Evolutionary conservation across 2,329 filamentous ascomycete species (phyloP).

Genomic region (Aschersonia sp.): DNA sequence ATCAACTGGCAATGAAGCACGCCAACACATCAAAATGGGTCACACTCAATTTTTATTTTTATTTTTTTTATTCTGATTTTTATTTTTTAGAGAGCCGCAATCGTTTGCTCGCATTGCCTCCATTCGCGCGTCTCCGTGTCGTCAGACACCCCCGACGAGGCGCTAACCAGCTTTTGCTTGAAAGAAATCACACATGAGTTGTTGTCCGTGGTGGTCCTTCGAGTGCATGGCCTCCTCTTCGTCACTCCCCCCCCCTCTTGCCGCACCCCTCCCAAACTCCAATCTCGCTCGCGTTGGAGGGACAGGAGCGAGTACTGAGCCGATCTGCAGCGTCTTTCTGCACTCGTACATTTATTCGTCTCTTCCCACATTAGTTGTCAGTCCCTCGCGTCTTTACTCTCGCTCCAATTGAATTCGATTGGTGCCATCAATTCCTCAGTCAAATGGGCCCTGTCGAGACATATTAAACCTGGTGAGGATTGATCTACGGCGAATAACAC

Average conservation of each 20-base stretch:
- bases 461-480: too few relatives aligned
- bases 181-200: constrained; percentile 41
- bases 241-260: constrained; percentile 1
- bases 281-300: background rate
- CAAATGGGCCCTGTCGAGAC: too few relatives aligned
- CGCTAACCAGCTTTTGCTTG: constrained; percentile 19
- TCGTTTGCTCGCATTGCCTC: constrained; percentile 41
- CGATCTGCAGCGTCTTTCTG: background rate
- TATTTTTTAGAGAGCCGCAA: constrained; percentile 46
- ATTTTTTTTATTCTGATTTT: background rate
- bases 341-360: constrained; percentile 3
- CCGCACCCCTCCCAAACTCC: background rate
- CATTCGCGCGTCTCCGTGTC: constrained; percentile 19
- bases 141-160: constrained; percentile 33
- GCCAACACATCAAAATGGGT: constrained; percentile 84
- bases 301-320: background rate
- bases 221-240: background rate
- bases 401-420: constrained; percentile 22
- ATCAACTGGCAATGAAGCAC: constrained; percentile 71
- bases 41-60: constrained; percentile 28
- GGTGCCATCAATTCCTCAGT: constrained; percentile 36
- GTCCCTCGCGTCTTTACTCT: constrained; percentile 2
- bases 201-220: constrained; percentile 28
- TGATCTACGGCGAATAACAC: too few relatives aligned
- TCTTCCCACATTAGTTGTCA: constrained; percentile 2